These are phyloP conservation scores for Coriaria nepalensis DNA, from an alignment of 306 rosid genomes.

Conservation along the genomic window DNA sequence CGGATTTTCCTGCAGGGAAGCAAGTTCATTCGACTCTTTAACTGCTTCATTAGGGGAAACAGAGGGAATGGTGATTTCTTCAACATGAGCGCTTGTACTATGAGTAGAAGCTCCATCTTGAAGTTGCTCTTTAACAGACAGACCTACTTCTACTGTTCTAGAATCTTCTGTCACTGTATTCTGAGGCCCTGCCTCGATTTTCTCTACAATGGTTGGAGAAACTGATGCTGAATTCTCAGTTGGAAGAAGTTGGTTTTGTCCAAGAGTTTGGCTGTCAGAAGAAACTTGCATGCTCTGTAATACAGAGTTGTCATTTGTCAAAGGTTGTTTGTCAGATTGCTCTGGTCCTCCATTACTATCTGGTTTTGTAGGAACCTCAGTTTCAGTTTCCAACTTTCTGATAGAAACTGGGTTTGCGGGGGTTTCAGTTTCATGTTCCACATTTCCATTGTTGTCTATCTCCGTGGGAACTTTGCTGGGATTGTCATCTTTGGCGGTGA, in stretches of 20 bases:
- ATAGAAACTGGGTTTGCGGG: slow-evolving; percentile 3
- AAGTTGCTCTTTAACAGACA: background rate
- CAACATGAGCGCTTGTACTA: background rate
- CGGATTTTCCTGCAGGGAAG: slow-evolving; percentile 12
- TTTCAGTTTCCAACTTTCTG: background rate
- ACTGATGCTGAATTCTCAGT: background rate
- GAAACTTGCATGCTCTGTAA: background rate
- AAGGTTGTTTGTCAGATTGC: background rate
- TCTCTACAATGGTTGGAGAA: slow-evolving; percentile 3
- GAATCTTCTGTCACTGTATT: slow-evolving; percentile 9
- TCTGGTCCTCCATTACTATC: background rate
- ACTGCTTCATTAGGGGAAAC: slow-evolving; percentile 1
- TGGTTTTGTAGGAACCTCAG: slow-evolving; percentile 2
- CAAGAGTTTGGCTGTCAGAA: background rate
- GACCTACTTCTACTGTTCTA: slow-evolving; percentile 5
- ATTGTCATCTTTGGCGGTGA: slow-evolving; percentile 1
- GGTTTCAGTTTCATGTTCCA: background rate
- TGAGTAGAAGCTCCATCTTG: slow-evolving; percentile 4
- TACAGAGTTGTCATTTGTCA: background rate
- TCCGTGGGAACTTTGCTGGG: background rate
- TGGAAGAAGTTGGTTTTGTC: background rate
- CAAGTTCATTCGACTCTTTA: background rate
- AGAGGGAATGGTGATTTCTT: slow-evolving; percentile 1
- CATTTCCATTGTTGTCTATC: slow-evolving; percentile 8
- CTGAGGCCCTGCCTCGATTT: slow-evolving; percentile 3